A percentile compares a stretch with the other conserved stretches of the same genome.
Conservation (phyloP, 345 rosid species). For the Corymbia maculata region DNA sequence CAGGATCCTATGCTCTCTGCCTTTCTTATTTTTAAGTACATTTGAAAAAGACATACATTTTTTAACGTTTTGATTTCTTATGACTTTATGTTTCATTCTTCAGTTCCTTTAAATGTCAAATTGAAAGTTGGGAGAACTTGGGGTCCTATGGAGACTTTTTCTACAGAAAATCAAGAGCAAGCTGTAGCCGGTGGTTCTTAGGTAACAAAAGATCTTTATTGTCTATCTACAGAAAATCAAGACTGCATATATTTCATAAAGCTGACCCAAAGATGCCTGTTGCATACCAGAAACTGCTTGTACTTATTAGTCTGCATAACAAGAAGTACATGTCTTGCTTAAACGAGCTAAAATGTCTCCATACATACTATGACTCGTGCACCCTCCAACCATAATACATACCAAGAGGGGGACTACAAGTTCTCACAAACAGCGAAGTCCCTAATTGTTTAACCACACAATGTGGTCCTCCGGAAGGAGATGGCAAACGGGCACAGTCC, state of each 20-base stretch:
- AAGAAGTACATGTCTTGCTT: not conserved
- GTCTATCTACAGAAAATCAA: not conserved
- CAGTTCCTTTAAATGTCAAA: slow-evolving; percentile 87
- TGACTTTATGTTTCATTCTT: not conserved
- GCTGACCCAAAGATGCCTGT: not conserved
- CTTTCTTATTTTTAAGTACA: not conserved
- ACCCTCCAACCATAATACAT: not conserved
- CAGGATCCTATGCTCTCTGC: not conserved
- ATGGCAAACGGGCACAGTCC: slow-evolving; percentile 61
- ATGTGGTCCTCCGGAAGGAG: slow-evolving; percentile 76
- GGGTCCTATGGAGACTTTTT: slow-evolving; percentile 77
- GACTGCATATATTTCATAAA: not conserved
- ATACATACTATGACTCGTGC: not conserved
- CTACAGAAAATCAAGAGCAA: slow-evolving; percentile 14
- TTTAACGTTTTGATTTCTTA: not conserved
- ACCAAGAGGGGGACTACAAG: not conserved
- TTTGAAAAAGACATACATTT: not conserved
- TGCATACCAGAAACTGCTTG: not conserved
- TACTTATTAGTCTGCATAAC: not conserved
- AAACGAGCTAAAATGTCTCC: not conserved
- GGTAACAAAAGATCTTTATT: not conserved
- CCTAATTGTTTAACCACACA: slow-evolving; percentile 49
- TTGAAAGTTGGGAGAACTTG: slow-evolving; percentile 85
- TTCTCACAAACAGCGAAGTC: not conserved
- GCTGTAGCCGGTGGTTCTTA: slow-evolving; percentile 3